Evolutionary conservation across 257 asterid genomes (phyloP).

Genomic region (Salvia miltiorrhiza): DNA sequence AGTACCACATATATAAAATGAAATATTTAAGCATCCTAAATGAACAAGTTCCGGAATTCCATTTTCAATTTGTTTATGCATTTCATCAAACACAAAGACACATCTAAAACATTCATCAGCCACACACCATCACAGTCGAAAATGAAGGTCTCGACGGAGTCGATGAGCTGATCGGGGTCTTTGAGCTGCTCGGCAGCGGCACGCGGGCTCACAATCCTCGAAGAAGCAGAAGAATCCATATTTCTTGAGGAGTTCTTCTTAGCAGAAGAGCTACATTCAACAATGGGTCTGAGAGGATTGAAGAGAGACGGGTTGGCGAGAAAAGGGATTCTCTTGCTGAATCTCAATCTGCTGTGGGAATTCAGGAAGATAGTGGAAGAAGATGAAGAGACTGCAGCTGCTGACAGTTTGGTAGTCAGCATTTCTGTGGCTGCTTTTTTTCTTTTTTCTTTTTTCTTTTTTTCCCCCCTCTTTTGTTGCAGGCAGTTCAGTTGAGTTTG

Average conservation of each 20-base stretch:
- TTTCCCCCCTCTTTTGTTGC: too few species aligned
- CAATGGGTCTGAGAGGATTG: slow-evolving; percentile 36
- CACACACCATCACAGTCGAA: slow-evolving; percentile 91
- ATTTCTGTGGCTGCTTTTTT: slow-evolving; percentile 30
- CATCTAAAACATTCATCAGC: neutral
- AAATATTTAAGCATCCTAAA: neutral
- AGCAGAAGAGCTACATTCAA: slow-evolving; percentile 42
- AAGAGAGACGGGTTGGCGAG: slow-evolving; percentile 38
- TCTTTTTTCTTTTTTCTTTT: neutral
- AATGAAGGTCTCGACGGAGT: slow-evolving; percentile 91
- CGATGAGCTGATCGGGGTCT: slow-evolving; percentile 79
- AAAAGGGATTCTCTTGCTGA: slow-evolving; percentile 34
- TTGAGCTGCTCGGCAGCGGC: slow-evolving; percentile 76
- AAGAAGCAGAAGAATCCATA: slow-evolving; percentile 39
- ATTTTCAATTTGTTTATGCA: slow-evolving; percentile 16
- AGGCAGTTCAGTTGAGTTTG: slow-evolving; percentile 3
- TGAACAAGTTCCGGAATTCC: neutral
- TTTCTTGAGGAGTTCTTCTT: slow-evolving; percentile 35
- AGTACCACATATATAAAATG: neutral
- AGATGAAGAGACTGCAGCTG: slow-evolving; percentile 38
- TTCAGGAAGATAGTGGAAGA: slow-evolving; percentile 39
- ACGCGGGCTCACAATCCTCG: slow-evolving; percentile 36
- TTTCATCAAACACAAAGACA: slow-evolving; percentile 17
- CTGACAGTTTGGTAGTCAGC: slow-evolving; percentile 50
- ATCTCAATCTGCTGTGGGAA: slow-evolving; percentile 30